Evolutionary conservation across 768 basidiomycete genomes (phyloP), one percentile per base, ranked within the genome.

Genomic region (Infundibulicybe gibba): DNA sequence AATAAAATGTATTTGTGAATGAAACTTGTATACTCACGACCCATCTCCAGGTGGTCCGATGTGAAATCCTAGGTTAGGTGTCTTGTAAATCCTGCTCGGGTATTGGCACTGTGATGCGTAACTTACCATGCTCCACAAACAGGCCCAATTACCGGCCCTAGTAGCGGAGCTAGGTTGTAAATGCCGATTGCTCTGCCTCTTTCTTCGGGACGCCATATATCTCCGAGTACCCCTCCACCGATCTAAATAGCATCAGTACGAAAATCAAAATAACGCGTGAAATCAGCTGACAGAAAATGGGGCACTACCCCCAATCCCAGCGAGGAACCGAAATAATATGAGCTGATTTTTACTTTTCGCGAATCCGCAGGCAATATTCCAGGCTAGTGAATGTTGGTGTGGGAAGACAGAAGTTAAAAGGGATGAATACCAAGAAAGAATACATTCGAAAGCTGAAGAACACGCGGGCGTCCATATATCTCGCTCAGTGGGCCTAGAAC

Each of bases 251-350:
- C 9, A 43, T 41, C 17, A 34, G 33, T 32, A 3, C 5, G 19
- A 68, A 68, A 1, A 75, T 41, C 10, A 68, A 67, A 2, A 67
- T 56, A 2, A 69, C 49, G 53, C 45, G 71, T 72, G 2, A 57
- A 66, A 31, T n/a, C n/a, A 74, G 55, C 69, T 16, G 52, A 87
- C 78, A 4, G 79, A 63, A 1, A 87, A 64, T 5, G 87, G 83
- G 0, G 86, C 87, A 45, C 83, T 82, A 0, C 87, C 88, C 20
- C 87, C 88, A 2, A 90, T 49, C 1, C 87, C 87, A 1, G 85
- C 65, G 2, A 89, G 62, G 52, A 90, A 79, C 15, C 87, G 76
- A 55, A 89, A 89, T 0, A 69, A 80, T 42, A 87, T 77, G 11
- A 88, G 64, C 52, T 87, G 76, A 0, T 62, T 65, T 47, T 71